These are phyloP conservation scores for Apiospora rasikravindrae DNA, from an alignment of 2,329 filamentous ascomycete genomes.

Conservation along the genomic window DNA sequence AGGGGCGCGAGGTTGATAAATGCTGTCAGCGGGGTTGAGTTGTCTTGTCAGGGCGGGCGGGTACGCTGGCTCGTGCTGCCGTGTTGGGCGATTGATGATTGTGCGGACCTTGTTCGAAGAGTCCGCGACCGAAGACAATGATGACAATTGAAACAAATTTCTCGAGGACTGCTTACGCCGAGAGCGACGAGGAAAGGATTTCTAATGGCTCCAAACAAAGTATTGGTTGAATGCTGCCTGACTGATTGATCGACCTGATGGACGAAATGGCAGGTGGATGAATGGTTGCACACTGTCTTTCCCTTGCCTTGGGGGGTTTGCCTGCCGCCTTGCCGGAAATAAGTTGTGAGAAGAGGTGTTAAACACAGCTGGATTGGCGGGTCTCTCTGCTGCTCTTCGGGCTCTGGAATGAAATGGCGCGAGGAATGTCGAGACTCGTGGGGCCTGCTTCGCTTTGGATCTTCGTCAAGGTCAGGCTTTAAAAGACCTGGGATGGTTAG, in stretches of 20 bases:
- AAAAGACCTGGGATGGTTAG: slow-evolving; percentile 7
- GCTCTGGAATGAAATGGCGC: slow-evolving; percentile 19
- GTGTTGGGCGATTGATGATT: slow-evolving; percentile 19
- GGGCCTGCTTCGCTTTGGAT: slow-evolving; percentile 5
- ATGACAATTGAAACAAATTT: slow-evolving; percentile 12
- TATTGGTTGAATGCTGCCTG: slow-evolving; percentile 15
- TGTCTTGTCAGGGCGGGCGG: slow-evolving; percentile 17
- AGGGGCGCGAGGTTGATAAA: slow-evolving; percentile 17
- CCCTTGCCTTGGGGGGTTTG: slow-evolving; percentile 11
- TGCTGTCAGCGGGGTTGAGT: slow-evolving; percentile 20
- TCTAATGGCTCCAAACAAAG: slow-evolving; percentile 5
- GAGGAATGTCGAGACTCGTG: slow-evolving; percentile 21
- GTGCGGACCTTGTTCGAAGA: slow-evolving; percentile 20
- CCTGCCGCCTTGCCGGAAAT: slow-evolving; percentile 21
- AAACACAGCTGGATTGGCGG: slow-evolving; percentile 15
- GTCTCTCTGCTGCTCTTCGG: slow-evolving; percentile 8
- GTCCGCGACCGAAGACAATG: slow-evolving; percentile 18
- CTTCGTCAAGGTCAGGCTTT: slow-evolving; percentile 11
- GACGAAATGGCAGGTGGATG: slow-evolving; percentile 9
- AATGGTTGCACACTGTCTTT: slow-evolving; percentile 17
- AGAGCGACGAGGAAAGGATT: not conserved
- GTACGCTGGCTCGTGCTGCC: slow-evolving; percentile 19
- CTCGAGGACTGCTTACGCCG: not conserved
- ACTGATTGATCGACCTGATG: slow-evolving; percentile 11
- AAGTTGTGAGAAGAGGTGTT: slow-evolving; percentile 19